Conservation (phyloP, 345 rosid species). For the Hibiscus tridactylites region DNA sequence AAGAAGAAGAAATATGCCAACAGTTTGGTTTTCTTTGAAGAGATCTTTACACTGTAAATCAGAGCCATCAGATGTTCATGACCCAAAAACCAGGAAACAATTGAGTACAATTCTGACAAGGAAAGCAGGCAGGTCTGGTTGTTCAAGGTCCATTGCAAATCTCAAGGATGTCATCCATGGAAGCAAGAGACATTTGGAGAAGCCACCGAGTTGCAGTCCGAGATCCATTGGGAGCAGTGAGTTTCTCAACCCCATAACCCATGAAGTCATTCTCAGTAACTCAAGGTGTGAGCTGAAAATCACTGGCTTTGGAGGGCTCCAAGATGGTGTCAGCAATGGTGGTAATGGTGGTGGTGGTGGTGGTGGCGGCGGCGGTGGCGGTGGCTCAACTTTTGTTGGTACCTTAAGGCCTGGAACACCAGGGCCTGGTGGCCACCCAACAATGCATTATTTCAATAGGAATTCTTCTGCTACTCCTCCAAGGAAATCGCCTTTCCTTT, state of each 20-base stretch:
- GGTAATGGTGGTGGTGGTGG: conserved; percentile 17
- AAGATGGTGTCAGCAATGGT: conserved; percentile 29
- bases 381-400: conserved; percentile 66
- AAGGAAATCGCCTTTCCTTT: conserved; percentile 43
- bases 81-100: conserved; percentile 49
- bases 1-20: conserved; percentile 37
- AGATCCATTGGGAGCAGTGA: conserved; percentile 98
- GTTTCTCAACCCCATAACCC: conserved; percentile 93
- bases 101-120: conserved; percentile 52
- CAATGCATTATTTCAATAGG: conserved; percentile 68
- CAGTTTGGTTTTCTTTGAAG: conserved; percentile 67
- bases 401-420: conserved; percentile 90
- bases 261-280: conserved; percentile 85
- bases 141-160: conserved; percentile 97
- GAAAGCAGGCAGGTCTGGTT: conserved; percentile 78
- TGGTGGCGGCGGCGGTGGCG: conserved; percentile 16
- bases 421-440: conserved; percentile 53
- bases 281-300: conserved; percentile 94
- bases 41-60: conserved; percentile 59
- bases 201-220: conserved; percentile 92
- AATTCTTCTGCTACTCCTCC: conserved; percentile 37
- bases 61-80: conserved; percentile 48
- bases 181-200: conserved; percentile 86
- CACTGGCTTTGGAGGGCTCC: conserved; percentile 64
- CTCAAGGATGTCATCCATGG: conserved; percentile 97